Evolutionary conservation across 257 asterid species (phyloP), one percentile per base, ranked within the genome.

Genomic region (Plantago ovata): DNA sequence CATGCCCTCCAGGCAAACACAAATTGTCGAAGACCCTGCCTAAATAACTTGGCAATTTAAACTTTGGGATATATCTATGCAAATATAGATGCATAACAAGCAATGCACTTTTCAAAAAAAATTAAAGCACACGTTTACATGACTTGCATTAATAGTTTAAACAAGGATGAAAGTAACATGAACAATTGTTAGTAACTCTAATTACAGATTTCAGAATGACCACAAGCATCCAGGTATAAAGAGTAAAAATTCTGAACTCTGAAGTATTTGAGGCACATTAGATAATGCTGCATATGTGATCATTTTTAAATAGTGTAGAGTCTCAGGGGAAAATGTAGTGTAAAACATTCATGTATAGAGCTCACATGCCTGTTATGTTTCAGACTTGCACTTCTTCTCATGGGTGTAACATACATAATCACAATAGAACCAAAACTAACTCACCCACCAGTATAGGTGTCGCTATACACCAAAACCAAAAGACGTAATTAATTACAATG

Each of bases 281-380:
- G 21, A 24, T 9, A 18, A 3, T 6, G 20, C 0, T 47, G 12
- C 44, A 21, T 23, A 50, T 33, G 15, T 24, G 21, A 45, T 21
- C 28, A 41, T 10, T 63, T 58, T 12, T 53, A 12, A 39, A 62
- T 22, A 54, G 28, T 48, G 45, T 24, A 53, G 53, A 43, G 22
- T 16, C 56, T 19, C 3, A 7, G 54, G 48, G 9, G 33, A 11
- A 53, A 52, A 9, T n/a, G 10, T 1, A 58, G 6, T 14, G 41
- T 3, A 46, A 56, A 43, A 39, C 9, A 38, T 15, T 57, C 45
- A 19, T 21, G 21, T 15, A 36, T 10, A n/a, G 56, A 49, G 46
- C 58, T 42, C 12, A 10, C 33, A 43, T 13, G 38, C 58, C 46
- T 32, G 53, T 54, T 20, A 58, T 46, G 60, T 16, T 20, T 24